phyloP scores from a whole-genome alignment of 495 filamentous ascomycete genomes.

The Tuber indicum region DNA sequence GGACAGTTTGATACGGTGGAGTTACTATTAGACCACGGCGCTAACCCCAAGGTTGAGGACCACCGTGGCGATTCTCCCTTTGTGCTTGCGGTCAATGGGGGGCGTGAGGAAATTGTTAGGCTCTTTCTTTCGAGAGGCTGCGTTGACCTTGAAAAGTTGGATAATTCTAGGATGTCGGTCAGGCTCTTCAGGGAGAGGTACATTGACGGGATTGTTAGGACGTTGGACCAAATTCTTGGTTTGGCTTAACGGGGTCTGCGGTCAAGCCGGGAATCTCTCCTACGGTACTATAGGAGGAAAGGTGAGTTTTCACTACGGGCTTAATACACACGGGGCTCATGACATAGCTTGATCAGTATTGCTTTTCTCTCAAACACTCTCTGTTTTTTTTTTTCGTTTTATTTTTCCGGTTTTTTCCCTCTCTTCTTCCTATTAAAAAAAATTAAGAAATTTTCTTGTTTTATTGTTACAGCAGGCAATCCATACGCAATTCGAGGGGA shows the following conservation, averaged over 20 bases:
- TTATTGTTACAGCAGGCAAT: neutral
- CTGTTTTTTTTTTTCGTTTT: neutral
- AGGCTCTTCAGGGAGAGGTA: neutral
- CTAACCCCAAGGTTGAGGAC: constrained; percentile 14
- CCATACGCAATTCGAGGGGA: neutral
- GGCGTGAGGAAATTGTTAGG: constrained; percentile 2
- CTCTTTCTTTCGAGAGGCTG: constrained; percentile 3
- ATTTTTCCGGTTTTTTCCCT: neutral
- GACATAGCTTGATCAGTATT: neutral
- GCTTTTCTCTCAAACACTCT: neutral
- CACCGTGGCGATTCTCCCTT: neutral
- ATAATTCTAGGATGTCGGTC: neutral
- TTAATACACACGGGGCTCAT: neutral
- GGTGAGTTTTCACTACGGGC: neutral
- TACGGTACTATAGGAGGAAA: neutral
- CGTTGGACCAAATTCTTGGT: neutral
- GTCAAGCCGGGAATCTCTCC: neutral
- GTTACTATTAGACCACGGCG: constrained; percentile 22
- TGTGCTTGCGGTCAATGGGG: constrained; percentile 6
- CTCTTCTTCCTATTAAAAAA: neutral
- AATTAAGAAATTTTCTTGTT: neutral
- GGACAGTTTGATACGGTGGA: constrained; percentile 13
- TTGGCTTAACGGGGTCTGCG: neutral
- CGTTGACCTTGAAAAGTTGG: neutral
- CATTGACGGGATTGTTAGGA: neutral